These are phyloP conservation scores for Podospora pseudopauciseta DNA, from an alignment of 495 filamentous ascomycete genomes.

Conservation along the genomic window DNA sequence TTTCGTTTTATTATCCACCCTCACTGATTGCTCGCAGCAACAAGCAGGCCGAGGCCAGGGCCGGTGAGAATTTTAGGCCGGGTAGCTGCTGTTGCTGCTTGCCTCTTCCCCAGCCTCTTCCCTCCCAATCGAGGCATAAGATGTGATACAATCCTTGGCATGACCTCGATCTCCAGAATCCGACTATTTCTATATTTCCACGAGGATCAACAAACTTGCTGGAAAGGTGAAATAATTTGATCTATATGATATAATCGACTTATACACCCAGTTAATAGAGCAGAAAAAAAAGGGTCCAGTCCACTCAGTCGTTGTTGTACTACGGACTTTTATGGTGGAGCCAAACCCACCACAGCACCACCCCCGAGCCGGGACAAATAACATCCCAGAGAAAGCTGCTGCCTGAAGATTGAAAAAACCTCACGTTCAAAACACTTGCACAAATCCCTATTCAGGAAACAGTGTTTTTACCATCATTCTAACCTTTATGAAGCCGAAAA, in stretches of 20 bases:
- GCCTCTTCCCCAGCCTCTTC: neutral
- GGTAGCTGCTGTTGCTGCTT: neutral
- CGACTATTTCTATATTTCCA: neutral
- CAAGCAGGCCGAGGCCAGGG: neutral
- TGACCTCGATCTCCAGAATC: neutral
- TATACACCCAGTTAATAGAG: too few species aligned
- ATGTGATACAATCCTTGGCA: neutral
- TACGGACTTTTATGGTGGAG: neutral
- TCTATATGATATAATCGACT: too few species aligned
- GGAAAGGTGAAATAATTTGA: too few species aligned
- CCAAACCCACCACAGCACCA: neutral
- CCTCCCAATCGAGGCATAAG: neutral
- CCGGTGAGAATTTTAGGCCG: too few species aligned
- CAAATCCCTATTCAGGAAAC: neutral
- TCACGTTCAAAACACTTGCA: neutral
- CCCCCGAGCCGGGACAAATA: constrained; percentile 17
- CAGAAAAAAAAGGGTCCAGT: neutral
- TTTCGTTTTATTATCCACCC: neutral
- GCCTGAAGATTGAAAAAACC: constrained; percentile 17
- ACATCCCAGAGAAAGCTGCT: constrained; percentile 25
- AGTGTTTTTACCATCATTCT: too few species aligned
- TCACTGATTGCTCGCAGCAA: neutral
- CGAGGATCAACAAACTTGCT: too few species aligned
- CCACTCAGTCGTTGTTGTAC: too few species aligned
- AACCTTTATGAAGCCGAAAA: too few species aligned